A percentile compares a stretch with the other conserved stretches of the same genome.
Evolutionary conservation across 306 rosid genomes (phyloP).

Genomic region (Ceratonia siliqua): DNA sequence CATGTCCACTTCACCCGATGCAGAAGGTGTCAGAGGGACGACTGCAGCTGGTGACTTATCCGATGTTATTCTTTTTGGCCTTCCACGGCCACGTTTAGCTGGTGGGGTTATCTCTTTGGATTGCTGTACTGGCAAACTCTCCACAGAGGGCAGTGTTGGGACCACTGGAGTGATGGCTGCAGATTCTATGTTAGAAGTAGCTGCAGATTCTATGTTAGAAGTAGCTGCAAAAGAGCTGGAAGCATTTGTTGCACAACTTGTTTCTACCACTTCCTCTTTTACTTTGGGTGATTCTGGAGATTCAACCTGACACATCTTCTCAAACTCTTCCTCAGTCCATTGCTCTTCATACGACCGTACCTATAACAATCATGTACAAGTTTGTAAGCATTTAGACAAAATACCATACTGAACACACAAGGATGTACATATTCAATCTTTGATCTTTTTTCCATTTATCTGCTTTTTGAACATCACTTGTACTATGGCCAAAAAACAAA

Average conservation of each 20-base stretch:
- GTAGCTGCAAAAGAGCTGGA: slow-evolving; percentile 47
- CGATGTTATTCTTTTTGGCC: slow-evolving; percentile 79
- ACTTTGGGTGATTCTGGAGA: slow-evolving; percentile 67
- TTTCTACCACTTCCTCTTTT: slow-evolving; percentile 55
- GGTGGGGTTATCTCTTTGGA: slow-evolving; percentile 77
- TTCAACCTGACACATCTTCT: slow-evolving; percentile 90
- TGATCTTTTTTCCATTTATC: not conserved
- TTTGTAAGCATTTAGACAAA: slow-evolving; percentile 13
- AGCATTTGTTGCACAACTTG: slow-evolving; percentile 42
- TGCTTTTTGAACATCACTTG: not conserved
- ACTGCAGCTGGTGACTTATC: slow-evolving; percentile 51
- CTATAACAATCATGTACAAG: slow-evolving; percentile 43
- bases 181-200: slow-evolving; percentile 48
- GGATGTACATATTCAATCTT: slow-evolving; percentile 15
- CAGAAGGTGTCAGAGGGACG: slow-evolving; percentile 53
- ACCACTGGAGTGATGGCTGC: slow-evolving; percentile 42
- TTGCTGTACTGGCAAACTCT: slow-evolving; percentile 53
- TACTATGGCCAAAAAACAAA: not conserved
- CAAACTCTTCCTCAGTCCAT: slow-evolving; percentile 99
- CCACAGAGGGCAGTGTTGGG: slow-evolving; percentile 49
- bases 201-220: slow-evolving; percentile 45
- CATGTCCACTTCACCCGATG: slow-evolving; percentile 45
- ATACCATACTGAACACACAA: not conserved
- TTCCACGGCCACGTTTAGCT: slow-evolving; percentile 92
- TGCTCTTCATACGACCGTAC: slow-evolving; percentile 99